A percentile compares a stretch with the other conserved stretches of the same genome.
Conservation (phyloP, 2,329 filamentous ascomycete genomes). For the Metarhizium brunneum region DNA sequence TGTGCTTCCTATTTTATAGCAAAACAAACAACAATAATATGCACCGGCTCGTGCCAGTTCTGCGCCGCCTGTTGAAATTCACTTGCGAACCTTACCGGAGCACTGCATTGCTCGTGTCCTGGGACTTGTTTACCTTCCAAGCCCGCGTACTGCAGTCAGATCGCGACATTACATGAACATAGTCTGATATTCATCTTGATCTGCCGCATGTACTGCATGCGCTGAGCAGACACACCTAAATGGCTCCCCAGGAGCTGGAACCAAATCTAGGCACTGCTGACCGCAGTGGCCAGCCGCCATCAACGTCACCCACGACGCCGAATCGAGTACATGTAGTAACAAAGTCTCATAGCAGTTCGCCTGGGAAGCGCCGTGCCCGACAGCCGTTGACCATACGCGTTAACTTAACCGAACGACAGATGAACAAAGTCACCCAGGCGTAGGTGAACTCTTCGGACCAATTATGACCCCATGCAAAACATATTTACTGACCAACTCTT, state of each 20-base stretch:
- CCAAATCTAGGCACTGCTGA: neutral
- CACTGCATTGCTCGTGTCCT: neutral
- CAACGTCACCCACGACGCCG: neutral
- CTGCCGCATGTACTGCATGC: too few relatives aligned
- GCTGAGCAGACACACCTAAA: neutral
- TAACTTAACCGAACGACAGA: constrained; percentile 38
- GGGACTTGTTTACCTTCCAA: too few relatives aligned
- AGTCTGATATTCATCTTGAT: too few relatives aligned
- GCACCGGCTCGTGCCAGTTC: neutral
- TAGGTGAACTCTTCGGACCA: constrained; percentile 17
- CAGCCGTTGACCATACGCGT: constrained; percentile 36
- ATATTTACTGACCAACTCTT: constrained; percentile 6
- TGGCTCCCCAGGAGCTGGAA: neutral
- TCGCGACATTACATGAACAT: too few relatives aligned
- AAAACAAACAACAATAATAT: neutral
- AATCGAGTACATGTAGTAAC: constrained; percentile 7
- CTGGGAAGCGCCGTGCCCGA: constrained; percentile 21
- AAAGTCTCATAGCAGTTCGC: constrained; percentile 22
- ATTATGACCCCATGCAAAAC: neutral
- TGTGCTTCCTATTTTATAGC: neutral
- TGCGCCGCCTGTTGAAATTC: neutral
- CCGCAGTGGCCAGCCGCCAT: neutral
- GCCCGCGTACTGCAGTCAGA: too few relatives aligned
- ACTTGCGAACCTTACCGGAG: neutral
- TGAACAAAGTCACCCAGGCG: constrained; percentile 38